These are phyloP conservation scores for Dactylonectria macrodidyma DNA, from an alignment of 2,329 filamentous ascomycete species.

Conservation along the genomic window DNA sequence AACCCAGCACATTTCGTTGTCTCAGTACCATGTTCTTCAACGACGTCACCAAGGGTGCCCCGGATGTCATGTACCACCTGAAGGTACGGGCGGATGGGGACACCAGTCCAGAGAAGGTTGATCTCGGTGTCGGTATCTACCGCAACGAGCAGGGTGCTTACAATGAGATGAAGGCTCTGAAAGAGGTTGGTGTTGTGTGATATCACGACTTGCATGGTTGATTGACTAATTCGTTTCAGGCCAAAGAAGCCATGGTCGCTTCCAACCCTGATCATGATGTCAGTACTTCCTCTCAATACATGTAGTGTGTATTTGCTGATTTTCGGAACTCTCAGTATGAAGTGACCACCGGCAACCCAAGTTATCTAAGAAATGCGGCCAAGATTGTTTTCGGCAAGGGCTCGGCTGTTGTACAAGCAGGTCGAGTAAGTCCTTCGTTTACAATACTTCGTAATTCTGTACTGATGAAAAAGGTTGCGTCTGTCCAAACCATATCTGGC, in stretches of 20 bases:
- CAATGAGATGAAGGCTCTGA: constrained; percentile 50
- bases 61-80: constrained; percentile 53
- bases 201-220: neutral
- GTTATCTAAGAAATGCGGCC: constrained; percentile 50
- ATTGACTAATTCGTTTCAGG: constrained; percentile 31
- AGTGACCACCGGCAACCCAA: constrained; percentile 51
- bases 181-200: constrained; percentile 13
- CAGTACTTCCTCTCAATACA: constrained; percentile 4
- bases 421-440: constrained; percentile 15
- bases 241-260: constrained; percentile 41
- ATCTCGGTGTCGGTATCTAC: constrained; percentile 56
- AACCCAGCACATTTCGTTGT: neutral
- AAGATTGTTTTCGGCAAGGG: constrained; percentile 50
- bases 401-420: constrained; percentile 13
- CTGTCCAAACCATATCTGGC: constrained; percentile 56
- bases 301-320: neutral
- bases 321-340: constrained; percentile 47
- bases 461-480: constrained; percentile 44
- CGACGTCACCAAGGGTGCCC: constrained; percentile 43
- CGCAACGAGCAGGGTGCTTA: constrained; percentile 52
- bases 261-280: constrained; percentile 48
- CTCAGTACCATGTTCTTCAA: constrained; percentile 43
- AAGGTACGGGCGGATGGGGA: constrained; percentile 51
- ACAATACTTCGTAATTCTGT: too few relatives aligned
- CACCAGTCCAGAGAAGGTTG: constrained; percentile 49